Percentiles rank a stretch among this genome's conserved stretches.
phyloP scores from a whole-genome alignment of 2,329 filamentous ascomycete genomes.

The Phaeosphaeria sp. region DNA sequence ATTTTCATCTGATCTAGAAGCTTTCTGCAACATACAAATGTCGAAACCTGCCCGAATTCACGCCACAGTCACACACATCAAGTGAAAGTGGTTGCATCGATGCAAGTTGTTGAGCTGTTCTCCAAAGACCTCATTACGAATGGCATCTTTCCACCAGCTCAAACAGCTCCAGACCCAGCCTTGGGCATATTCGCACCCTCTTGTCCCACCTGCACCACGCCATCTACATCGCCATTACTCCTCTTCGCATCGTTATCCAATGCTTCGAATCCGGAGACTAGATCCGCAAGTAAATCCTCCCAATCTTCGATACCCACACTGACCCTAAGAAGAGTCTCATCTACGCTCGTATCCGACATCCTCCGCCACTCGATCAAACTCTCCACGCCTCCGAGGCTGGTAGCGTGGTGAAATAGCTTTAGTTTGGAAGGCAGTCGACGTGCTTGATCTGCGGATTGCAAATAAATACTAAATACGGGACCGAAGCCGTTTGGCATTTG shows the following conservation, averaged over 20 bases:
- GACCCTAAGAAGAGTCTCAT: constrained; percentile 75
- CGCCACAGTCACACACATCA: no score
- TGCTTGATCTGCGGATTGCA: constrained; percentile 68
- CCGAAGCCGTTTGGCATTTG: constrained; percentile 95
- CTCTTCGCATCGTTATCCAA: constrained; percentile 13
- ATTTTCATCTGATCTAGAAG: no score
- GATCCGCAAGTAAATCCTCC: constrained; percentile 81
- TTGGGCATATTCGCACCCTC: constrained; percentile 25
- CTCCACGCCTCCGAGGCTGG: constrained; percentile 91
- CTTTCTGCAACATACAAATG: no score
- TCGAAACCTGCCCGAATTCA: no score
- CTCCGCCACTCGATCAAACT: constrained; percentile 95
- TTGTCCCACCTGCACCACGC: constrained; percentile 33
- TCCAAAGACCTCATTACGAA: no score
- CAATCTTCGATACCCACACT: constrained; percentile 87
- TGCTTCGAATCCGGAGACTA: constrained; percentile 52
- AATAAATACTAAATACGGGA: constrained; percentile 81
- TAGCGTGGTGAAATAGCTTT: constrained; percentile 89
- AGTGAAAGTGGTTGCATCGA: no score
- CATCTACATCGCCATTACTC: background rate
- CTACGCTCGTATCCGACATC: constrained; percentile 80
- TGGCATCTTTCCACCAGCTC: no score
- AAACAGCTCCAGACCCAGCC: constrained; percentile 26
- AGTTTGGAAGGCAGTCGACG: constrained; percentile 77
- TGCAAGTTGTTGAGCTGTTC: no score